phyloP scores from a whole-genome alignment of 345 rosid genomes.

The Pugionium dolabratum region DNA sequence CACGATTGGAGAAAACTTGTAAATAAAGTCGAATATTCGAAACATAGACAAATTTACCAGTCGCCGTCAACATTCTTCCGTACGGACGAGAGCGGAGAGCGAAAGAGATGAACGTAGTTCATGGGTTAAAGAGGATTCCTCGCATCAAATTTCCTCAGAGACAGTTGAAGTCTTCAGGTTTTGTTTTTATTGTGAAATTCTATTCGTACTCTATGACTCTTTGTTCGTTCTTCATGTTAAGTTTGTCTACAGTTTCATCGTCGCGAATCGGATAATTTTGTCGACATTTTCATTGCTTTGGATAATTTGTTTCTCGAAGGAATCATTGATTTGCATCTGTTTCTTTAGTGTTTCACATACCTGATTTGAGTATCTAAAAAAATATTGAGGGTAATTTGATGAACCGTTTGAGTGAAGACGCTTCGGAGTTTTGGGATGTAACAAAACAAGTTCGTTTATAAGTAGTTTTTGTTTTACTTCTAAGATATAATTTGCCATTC shows the following conservation, averaged over 20 bases:
- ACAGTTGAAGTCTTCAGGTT: slow-evolving; percentile 56
- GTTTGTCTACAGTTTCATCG: slow-evolving; percentile 6
- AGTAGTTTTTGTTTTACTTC: no score
- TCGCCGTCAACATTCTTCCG: slow-evolving; percentile 31
- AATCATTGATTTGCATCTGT: slow-evolving; percentile 1
- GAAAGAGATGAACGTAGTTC: slow-evolving; percentile 58
- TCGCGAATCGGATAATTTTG: background rate
- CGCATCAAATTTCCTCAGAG: slow-evolving; percentile 84
- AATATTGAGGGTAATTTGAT: background rate
- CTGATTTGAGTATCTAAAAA: background rate
- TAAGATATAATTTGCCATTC: background rate
- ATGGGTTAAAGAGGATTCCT: slow-evolving; percentile 80
- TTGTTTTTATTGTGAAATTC: background rate
- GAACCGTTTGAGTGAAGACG: background rate
- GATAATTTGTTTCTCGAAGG: background rate
- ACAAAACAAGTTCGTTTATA: background rate
- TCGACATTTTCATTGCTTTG: no score
- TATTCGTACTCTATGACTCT: background rate
- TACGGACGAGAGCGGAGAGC: slow-evolving; percentile 10
- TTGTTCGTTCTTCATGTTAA: slow-evolving; percentile 11
- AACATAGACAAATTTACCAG: slow-evolving; percentile 2
- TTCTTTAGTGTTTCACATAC: background rate
- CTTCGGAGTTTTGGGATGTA: background rate
- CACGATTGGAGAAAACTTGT: background rate
- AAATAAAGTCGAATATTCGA: slow-evolving; percentile 13